These are phyloP conservation scores for Aspergillus avenaceus DNA, from an alignment of 495 filamentous ascomycete genomes.

Conservation along the genomic window DNA sequence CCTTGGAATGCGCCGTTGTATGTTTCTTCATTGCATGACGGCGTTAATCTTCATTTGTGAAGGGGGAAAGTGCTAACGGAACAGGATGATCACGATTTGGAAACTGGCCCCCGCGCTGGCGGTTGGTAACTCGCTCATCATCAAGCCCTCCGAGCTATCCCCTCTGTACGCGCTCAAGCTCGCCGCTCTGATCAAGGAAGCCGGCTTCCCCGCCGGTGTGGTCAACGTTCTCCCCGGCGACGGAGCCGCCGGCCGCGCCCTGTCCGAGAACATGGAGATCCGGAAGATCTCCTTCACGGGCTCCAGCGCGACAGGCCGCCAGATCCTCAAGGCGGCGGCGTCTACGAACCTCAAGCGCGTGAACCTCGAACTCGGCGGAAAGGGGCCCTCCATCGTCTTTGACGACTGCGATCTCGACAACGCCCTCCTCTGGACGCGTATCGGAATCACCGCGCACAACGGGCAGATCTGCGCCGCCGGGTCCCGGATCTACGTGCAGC, in stretches of 20 bases:
- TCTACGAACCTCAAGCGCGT: slow-evolving; percentile 48
- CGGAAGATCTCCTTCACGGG: slow-evolving; percentile 64
- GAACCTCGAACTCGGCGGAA: slow-evolving; percentile 43
- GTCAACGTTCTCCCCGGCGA: slow-evolving; percentile 84
- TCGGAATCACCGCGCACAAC: slow-evolving; percentile 44
- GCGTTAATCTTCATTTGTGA: slow-evolving; percentile 11
- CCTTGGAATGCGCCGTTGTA: slow-evolving; percentile 35
- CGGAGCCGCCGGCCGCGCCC: slow-evolving; percentile 71
- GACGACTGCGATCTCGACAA: slow-evolving; percentile 41
- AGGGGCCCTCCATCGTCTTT: slow-evolving; percentile 41
- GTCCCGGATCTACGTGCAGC: slow-evolving; percentile 51
- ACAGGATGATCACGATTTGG: slow-evolving; percentile 68
- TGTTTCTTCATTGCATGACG: slow-evolving; percentile 54
- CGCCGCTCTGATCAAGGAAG: slow-evolving; percentile 74
- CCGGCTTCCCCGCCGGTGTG: slow-evolving; percentile 83
- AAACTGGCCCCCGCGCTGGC: slow-evolving; percentile 55
- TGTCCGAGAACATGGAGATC: slow-evolving; percentile 68
- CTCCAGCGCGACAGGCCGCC: slow-evolving; percentile 16
- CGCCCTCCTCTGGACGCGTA: slow-evolving; percentile 33
- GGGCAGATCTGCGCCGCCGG: slow-evolving; percentile 54
- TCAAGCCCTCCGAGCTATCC: slow-evolving; percentile 90
- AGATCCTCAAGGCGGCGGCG: slow-evolving; percentile 29
- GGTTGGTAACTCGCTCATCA: slow-evolving; percentile 61
- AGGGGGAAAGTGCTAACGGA: slow-evolving; percentile 35
- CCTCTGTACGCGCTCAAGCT: slow-evolving; percentile 85